Conservation (phyloP, 2,329 filamentous ascomycete genomes). For the Xylariomycetidae sp. region DNA sequence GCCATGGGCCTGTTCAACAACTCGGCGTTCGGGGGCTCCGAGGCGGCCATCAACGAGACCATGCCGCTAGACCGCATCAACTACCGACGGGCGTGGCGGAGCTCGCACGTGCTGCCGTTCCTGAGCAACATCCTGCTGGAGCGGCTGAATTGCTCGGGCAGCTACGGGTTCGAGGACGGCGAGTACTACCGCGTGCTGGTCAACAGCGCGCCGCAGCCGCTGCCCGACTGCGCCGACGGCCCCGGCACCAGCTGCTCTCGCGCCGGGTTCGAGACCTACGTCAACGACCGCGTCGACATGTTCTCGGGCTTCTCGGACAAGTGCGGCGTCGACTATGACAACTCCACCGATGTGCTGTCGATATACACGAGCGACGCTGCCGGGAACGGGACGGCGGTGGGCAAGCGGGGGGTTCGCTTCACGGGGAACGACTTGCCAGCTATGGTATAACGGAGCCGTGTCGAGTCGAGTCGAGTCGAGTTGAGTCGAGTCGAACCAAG, state of each 20-base stretch:
- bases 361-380: conserved; percentile 21
- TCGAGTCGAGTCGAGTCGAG: no score
- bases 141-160: conserved; percentile 55
- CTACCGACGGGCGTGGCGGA: conserved; percentile 58
- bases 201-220: conserved; percentile 37
- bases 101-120: conserved; percentile 60
- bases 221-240: conserved; percentile 38
- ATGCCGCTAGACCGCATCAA: conserved; percentile 62
- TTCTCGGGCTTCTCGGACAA: conserved; percentile 36
- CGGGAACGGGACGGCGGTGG: conserved; percentile 25
- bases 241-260: conserved; percentile 40
- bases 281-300: conserved; percentile 31
- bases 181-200: conserved; percentile 44
- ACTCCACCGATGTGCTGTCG: conserved; percentile 23
- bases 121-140: conserved; percentile 64
- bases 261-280: conserved; percentile 32
- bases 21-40: conserved; percentile 47
- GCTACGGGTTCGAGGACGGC: conserved; percentile 48
- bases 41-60: conserved; percentile 51
- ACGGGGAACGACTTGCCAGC: conserved; percentile 11
- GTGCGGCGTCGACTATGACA: conserved; percentile 29
- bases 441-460: no score
- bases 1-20: conserved; percentile 69
- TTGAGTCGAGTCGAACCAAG: no score
- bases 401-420: conserved; percentile 18